Evolutionary conservation across 2,329 filamentous ascomycete species (phyloP).

Genomic region (Didymella pomorum): DNA sequence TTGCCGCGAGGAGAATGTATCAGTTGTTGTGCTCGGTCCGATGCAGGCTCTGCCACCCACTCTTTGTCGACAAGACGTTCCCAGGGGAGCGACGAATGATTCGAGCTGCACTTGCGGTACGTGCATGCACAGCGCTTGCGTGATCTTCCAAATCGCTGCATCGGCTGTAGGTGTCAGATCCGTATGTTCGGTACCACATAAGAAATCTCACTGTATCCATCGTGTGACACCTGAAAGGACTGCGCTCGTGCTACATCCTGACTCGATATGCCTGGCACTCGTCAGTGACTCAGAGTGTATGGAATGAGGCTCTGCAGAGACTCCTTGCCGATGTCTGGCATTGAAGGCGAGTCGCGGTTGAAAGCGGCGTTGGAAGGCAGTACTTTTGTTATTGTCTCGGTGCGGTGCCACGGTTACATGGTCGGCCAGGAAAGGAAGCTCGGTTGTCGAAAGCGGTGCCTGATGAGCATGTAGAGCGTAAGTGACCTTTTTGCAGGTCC

Average conservation of each 20-base stretch:
- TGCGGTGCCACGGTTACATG: constrained; percentile 16
- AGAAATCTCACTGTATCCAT: neutral
- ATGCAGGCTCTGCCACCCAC: neutral
- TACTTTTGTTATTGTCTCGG: constrained; percentile 5
- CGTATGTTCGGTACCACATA: constrained; percentile 5
- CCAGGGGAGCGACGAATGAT: neutral
- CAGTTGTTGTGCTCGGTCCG: neutral
- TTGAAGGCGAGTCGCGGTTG: neutral
- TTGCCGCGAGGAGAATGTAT: neutral
- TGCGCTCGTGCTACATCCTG: constrained; percentile 13
- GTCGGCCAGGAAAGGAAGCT: constrained; percentile 17
- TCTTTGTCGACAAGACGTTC: neutral
- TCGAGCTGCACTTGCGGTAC: constrained; percentile 2
- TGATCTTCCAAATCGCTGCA: constrained; percentile 10
- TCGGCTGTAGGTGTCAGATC: constrained; percentile 10
- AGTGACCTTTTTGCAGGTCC: neutral
- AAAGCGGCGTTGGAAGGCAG: neutral
- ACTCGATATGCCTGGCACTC: neutral
- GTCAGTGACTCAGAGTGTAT: neutral
- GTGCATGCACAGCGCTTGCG: neutral
- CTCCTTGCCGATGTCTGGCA: neutral
- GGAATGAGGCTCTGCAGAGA: constrained; percentile 15
- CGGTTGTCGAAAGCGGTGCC: constrained; percentile 3
- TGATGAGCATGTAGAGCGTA: neutral
- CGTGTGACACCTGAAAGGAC: constrained; percentile 1